Base-by-base conservation (phyloP, 176 grass and related monocot genomes). In the Aegilops bicornis region DNA sequence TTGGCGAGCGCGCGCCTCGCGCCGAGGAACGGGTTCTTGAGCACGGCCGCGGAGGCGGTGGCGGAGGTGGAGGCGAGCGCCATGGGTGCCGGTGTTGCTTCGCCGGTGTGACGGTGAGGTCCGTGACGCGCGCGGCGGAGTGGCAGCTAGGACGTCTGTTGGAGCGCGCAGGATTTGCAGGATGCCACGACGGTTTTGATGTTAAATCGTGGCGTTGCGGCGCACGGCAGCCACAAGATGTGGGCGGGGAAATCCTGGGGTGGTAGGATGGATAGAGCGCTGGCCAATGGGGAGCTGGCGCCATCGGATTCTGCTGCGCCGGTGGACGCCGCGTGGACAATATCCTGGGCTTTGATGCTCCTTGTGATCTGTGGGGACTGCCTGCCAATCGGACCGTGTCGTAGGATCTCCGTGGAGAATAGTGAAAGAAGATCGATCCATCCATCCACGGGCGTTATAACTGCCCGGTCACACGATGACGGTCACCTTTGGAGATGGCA, bases 31-130 rank as follows among this genome's bases (percentile, higher is more conserved):
- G 96, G 96, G 6, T 83, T 71, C 88, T 92, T 82, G 90, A 95
- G 75, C 88, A 85, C 76, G 86, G 89, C 78, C 66, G 92, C 89
- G 90, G 86, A 33, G 16, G 93, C 95, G 25, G 91, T 88, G 37
- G 95, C 93, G 39, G 93, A 95, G 91, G 93, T 94, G 77, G 93
- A 94, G 67, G 90, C 93, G 89, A 95, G 86, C 40, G 88, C 96
- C 93, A 95, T 92, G 30, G 66, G 31, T 22, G 70, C n/a, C 33
- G 33, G 67, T 36, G 2, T 22, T 16, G 0, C 67, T 70, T 37
- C 36, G 78, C 23, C 24, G 59, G 33, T 15, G 32, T 16, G 50
- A 54, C 50, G 11, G 43, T 27, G 58, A 17, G 24, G 36, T 64
- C 62, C 7, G 6, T 31, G 52, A 25, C 16, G 47, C 10, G 16